Evolutionary conservation across 176 grass and related monocot genomes (phyloP).

Genomic region (Musa beccarii): DNA sequence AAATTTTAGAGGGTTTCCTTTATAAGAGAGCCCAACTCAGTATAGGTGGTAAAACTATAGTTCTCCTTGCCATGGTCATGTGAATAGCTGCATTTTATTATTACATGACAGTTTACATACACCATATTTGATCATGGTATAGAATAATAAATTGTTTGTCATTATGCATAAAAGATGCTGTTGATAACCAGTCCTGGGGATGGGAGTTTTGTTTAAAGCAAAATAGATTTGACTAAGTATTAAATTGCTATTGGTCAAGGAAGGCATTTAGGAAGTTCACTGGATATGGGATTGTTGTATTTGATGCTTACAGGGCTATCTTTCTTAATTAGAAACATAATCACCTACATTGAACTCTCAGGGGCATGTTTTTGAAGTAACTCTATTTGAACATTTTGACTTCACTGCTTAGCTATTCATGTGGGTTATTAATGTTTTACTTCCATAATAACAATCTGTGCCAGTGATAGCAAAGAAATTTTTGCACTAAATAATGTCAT

Average conservation of each 20-base stretch:
- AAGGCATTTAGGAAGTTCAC: background rate
- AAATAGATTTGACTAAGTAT: background rate
- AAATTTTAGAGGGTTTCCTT: too few relatives aligned
- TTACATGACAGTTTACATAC: too few relatives aligned
- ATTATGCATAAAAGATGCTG: background rate
- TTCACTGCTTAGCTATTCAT: background rate
- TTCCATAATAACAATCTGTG: background rate
- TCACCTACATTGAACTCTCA: too few relatives aligned
- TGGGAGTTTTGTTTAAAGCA: background rate
- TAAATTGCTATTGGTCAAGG: background rate
- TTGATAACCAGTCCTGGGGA: background rate
- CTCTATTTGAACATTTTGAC: background rate
- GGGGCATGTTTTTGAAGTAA: too few relatives aligned
- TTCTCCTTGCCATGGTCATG: too few relatives aligned
- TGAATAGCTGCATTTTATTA: too few relatives aligned
- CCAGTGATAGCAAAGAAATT: background rate
- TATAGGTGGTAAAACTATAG: too few relatives aligned
- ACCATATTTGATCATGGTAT: too few relatives aligned
- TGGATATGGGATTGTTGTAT: background rate
- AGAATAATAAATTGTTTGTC: too few relatives aligned
- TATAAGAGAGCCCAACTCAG: too few relatives aligned
- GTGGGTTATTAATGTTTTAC: background rate
- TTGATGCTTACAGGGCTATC: background rate
- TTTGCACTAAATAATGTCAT: background rate
- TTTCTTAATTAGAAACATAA: too few relatives aligned